Evolutionary conservation across 495 filamentous ascomycete genomes (phyloP).

Genomic region (Tuber microsphaerosporum): DNA sequence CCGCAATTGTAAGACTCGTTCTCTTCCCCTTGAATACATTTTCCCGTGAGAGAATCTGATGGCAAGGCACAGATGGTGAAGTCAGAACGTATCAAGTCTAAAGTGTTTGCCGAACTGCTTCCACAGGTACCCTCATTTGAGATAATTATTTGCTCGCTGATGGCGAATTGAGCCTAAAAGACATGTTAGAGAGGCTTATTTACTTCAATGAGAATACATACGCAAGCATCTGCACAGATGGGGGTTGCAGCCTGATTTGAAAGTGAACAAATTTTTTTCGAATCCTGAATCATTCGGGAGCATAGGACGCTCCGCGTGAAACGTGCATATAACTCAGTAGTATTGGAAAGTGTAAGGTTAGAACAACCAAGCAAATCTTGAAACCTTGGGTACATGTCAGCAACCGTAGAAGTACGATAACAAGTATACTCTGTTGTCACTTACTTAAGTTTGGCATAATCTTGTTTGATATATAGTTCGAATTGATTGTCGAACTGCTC

Average conservation of each 20-base stretch:
- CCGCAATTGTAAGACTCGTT: slow-evolving; percentile 91
- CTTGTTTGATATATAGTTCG: slow-evolving; percentile 62
- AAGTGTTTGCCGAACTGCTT: slow-evolving; percentile 55
- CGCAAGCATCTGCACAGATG: slow-evolving; percentile 85
- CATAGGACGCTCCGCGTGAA: slow-evolving; percentile 90
- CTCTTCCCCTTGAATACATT: slow-evolving; percentile 64
- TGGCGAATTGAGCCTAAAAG: slow-evolving; percentile 67
- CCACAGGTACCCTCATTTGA: slow-evolving; percentile 68
- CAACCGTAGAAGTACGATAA: slow-evolving; percentile 9
- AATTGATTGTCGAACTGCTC: slow-evolving; percentile 72
- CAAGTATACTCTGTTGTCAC: slow-evolving; percentile 27
- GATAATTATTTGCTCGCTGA: slow-evolving; percentile 76
- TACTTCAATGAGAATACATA: slow-evolving; percentile 46
- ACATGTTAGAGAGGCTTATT: slow-evolving; percentile 9
- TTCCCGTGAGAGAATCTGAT: slow-evolving; percentile 61
- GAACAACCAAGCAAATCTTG: slow-evolving; percentile 71
- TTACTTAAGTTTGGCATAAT: slow-evolving; percentile 70
- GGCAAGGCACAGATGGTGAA: slow-evolving; percentile 85
- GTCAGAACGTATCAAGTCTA: slow-evolving; percentile 78
- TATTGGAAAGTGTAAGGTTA: slow-evolving; percentile 68
- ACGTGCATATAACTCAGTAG: slow-evolving; percentile 81
- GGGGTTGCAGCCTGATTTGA: slow-evolving; percentile 59
- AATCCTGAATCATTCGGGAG: slow-evolving; percentile 91
- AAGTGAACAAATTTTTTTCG: slow-evolving; percentile 62
- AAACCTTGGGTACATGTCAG: slow-evolving; percentile 53